Evolutionary conservation across 1,284 basidiomycete species (phyloP), one percentile per base, ranked within the genome.

Genomic region (Mycena citricolor): DNA sequence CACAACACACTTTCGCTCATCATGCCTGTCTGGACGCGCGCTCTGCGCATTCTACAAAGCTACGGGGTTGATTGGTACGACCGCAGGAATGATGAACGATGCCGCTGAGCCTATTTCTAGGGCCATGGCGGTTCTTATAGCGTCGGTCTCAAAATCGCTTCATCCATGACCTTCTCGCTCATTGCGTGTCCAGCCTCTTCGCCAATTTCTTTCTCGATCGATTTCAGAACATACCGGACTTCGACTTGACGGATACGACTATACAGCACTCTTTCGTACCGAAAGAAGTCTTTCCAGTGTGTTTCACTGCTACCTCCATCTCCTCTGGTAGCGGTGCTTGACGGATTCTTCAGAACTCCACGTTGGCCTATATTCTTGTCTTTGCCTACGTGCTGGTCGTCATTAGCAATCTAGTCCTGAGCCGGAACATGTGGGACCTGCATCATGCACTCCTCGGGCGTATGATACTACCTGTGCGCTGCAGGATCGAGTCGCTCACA

Each of bases 381-480:
- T 47, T 52, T 12, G 42, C 43, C 17, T 58, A 56, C 22, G 35
- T 58, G 6, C 24, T 56, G 10, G 22, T 56, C 19, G 34, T 50
- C n/a, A 38, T 51, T 23, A 56, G 56, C 20, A 53, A 58, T 30
- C 26, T 58, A 21, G 21, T 52, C 12, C 39, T 56, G 32, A 49
- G 49, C 33, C 49, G 52, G 19, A 44, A 51, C 8, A 55, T 54
- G 55, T 58, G 53, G 55, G 57, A 58, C 36, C 41, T 58, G 12
- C 53, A 58, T 39, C 46, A 51, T 35, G 48, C 51, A 12, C 41
- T 58, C 21, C 52, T 58, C 19, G 56, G 50, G 21, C 44, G 56
- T 56, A 31, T 39, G 52, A 13, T 25, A 21, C 41, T 35, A 19
- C 10, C n/a, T 24, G 8, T 32, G 3, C 26, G 21, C 24, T 26